phyloP scores from a whole-genome alignment of 345 rosid genomes.

The Boechera retrofracta region DNA sequence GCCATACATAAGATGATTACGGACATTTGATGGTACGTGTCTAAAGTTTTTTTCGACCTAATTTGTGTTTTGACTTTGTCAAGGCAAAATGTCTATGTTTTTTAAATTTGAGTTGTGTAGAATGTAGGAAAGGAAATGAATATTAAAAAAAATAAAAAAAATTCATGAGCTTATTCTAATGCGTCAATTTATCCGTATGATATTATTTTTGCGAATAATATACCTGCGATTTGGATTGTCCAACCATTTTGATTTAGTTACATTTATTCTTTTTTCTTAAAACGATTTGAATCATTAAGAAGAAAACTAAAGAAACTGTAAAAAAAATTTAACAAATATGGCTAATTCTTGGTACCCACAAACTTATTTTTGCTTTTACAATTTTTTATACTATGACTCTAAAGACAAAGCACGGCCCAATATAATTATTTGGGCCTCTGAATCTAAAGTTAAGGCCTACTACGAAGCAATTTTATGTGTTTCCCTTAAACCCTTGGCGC shows the following conservation, averaged over 20 bases:
- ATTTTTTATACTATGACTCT: too few relatives aligned
- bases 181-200: too few relatives aligned
- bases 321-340: too few relatives aligned
- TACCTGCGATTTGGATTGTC: too few relatives aligned
- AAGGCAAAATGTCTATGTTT: not conserved
- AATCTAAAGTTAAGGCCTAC: not conserved
- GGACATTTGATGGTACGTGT: not conserved
- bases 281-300: too few relatives aligned
- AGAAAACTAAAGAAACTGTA: too few relatives aligned
- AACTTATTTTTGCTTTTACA: too few relatives aligned
- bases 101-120: not conserved
- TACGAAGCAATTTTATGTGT: too few relatives aligned
- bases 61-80: not conserved
- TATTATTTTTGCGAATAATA: too few relatives aligned
- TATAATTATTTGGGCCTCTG: not conserved
- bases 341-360: too few relatives aligned
- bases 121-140: not conserved
- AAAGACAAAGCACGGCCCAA: not conserved
- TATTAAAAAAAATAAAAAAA: not conserved
- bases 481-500: constrained; percentile 30
- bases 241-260: too few relatives aligned
- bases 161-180: not conserved
- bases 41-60: not conserved
- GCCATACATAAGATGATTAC: not conserved
- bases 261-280: too few relatives aligned